Conservation (phyloP, 805 yeast genomes). For the Martiniozyma abietophila region DNA sequence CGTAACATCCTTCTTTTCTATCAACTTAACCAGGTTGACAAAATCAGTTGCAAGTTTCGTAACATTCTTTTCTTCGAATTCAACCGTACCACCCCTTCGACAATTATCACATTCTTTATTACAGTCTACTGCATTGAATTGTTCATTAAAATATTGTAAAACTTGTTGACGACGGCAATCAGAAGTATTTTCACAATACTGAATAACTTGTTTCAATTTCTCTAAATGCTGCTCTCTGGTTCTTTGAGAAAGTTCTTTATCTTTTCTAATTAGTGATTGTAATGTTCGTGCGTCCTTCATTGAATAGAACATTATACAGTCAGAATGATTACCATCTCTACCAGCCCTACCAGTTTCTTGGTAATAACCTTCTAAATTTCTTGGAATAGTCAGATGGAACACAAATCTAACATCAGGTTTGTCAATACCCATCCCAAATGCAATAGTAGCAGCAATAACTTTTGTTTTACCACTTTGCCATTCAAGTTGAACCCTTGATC, state of each 20-base stretch:
- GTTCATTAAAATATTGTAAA: slow-evolving; percentile 82
- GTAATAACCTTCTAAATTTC: slow-evolving; percentile 91
- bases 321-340: slow-evolving; percentile 79
- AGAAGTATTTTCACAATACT: slow-evolving; percentile 82
- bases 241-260: slow-evolving; percentile 50
- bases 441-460: slow-evolving; percentile 93
- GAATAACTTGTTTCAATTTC: slow-evolving; percentile 74
- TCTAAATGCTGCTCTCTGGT: slow-evolving; percentile 71
- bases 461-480: slow-evolving; percentile 74
- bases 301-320: slow-evolving; percentile 75
- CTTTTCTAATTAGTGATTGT: slow-evolving; percentile 70
- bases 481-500: slow-evolving; percentile 57
- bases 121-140: slow-evolving; percentile 59
- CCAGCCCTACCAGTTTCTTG: slow-evolving; percentile 99
- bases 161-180: slow-evolving; percentile 90
- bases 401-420: slow-evolving; percentile 93
- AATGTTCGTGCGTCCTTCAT: slow-evolving; percentile 72
- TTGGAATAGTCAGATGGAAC: slow-evolving; percentile 77
- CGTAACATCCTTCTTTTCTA: slow-evolving; percentile 59
- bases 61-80: slow-evolving; percentile 52
- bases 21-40: slow-evolving; percentile 44
- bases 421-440: slow-evolving; percentile 99
- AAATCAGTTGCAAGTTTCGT: slow-evolving; percentile 55
- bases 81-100: slow-evolving; percentile 32
- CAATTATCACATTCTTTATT: slow-evolving; percentile 81